phyloP scores from a whole-genome alignment of 1,139 yeast species.

The Scheffersomyces segobiensis region DNA sequence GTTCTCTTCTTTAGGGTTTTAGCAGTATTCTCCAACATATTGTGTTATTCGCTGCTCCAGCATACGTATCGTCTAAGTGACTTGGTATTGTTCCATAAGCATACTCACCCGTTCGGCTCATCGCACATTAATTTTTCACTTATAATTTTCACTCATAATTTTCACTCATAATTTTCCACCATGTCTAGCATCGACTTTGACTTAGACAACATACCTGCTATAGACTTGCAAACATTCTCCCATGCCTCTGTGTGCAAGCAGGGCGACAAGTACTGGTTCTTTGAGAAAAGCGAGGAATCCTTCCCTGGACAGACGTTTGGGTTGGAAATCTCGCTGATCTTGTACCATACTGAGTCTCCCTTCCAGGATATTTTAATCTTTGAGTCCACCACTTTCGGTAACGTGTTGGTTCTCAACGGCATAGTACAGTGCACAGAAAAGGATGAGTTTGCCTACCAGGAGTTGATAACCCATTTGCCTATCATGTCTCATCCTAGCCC shows the following conservation, averaged over 20 bases:
- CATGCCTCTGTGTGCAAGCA: slow-evolving; percentile 30
- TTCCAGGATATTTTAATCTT: slow-evolving; percentile 60
- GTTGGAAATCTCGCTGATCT: slow-evolving; percentile 31
- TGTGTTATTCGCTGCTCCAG: neutral
- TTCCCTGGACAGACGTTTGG: slow-evolving; percentile 51
- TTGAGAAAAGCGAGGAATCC: slow-evolving; percentile 33
- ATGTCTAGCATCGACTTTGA: neutral
- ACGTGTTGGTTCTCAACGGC: slow-evolving; percentile 83
- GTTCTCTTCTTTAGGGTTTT: neutral
- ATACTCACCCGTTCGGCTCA: neutral
- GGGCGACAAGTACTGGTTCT: slow-evolving; percentile 40
- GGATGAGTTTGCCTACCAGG: slow-evolving; percentile 90
- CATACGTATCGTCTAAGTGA: neutral
- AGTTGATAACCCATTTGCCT: slow-evolving; percentile 81
- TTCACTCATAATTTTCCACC: neutral
- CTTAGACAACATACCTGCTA: neutral
- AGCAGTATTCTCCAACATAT: neutral
- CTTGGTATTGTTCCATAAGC: neutral
- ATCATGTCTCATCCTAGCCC: slow-evolving; percentile 75
- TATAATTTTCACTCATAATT: too few species aligned
- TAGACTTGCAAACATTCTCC: slow-evolving; percentile 9
- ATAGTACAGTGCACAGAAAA: slow-evolving; percentile 87
- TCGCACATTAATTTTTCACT: neutral
- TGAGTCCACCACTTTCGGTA: slow-evolving; percentile 74
- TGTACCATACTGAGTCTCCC: slow-evolving; percentile 37